These are phyloP conservation scores for Colletotrichum sp. DNA, from an alignment of 2,329 filamentous ascomycete species.

Conservation along the genomic window DNA sequence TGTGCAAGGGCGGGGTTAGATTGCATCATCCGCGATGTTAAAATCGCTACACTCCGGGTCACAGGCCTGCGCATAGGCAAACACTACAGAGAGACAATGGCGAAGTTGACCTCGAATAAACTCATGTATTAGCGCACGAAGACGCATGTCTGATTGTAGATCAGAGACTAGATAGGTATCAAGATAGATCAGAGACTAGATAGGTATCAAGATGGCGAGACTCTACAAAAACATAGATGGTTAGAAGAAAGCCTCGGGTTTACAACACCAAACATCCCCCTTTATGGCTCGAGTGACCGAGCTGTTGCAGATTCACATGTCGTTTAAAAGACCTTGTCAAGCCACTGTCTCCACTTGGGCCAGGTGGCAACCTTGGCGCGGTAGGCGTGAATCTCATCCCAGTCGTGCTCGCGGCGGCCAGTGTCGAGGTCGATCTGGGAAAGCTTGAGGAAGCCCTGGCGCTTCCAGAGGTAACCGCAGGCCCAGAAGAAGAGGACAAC, in stretches of 20 bases:
- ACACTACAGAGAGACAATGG: neutral
- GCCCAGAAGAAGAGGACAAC: constrained; percentile 61
- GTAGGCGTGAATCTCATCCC: constrained; percentile 65
- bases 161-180: constrained; percentile 14
- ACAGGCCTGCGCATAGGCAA: neutral
- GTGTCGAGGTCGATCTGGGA: constrained; percentile 71
- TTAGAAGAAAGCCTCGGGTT: neutral
- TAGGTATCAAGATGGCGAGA: constrained; percentile 16
- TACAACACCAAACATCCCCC: neutral
- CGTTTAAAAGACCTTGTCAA: constrained; percentile 42
- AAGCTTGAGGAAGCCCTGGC: constrained; percentile 61
- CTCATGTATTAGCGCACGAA: neutral
- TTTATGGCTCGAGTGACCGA: neutral
- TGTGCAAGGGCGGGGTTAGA: neutral
- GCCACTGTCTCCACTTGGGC: constrained; percentile 54
- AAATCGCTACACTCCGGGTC: accelerated
- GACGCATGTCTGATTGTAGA: neutral
- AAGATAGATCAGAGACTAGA: neutral
- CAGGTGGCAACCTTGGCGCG: constrained; percentile 53
- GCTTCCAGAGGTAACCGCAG: constrained; percentile 69
- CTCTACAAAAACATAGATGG: neutral
- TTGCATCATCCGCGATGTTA: neutral
- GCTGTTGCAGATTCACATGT: neutral
- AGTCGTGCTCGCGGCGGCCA: constrained; percentile 68
- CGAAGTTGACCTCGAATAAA: neutral